A percentile compares a stretch with the other conserved stretches of the same genome.
phyloP scores from a whole-genome alignment of 108 stramenopile species.

The Aurantiochytrium sp. region DNA sequence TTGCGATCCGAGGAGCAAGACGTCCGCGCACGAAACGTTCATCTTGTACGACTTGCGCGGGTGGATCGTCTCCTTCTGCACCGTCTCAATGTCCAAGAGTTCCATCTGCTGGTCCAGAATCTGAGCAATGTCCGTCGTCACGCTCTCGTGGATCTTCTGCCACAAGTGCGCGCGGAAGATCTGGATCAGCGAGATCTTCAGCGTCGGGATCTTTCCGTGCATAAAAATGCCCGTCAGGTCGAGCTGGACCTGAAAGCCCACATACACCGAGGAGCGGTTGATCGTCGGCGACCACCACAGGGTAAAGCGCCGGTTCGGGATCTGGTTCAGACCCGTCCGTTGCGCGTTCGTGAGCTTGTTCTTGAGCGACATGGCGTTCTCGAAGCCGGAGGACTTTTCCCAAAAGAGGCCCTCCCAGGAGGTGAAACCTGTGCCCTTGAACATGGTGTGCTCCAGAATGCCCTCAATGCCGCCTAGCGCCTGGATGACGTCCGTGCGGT shows the following conservation, averaged over 20 bases:
- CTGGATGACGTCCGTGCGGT: slow-evolving; percentile 99
- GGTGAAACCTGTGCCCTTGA: slow-evolving; percentile 98
- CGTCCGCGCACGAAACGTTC: slow-evolving; percentile 98
- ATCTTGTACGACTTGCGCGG: slow-evolving; percentile 99
- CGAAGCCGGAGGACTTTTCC: slow-evolving; percentile 98
- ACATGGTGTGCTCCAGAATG: slow-evolving; percentile 97
- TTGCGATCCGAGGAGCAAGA: slow-evolving; percentile 94
- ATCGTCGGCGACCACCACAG: slow-evolving; percentile 99
- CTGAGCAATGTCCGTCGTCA: slow-evolving; percentile 97
- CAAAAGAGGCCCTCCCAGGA: slow-evolving; percentile 99
- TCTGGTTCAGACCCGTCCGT: slow-evolving; percentile 96
- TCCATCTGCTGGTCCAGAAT: slow-evolving; percentile 97
- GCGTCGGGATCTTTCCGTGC: slow-evolving; percentile 98
- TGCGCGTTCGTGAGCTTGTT: slow-evolving; percentile 95
- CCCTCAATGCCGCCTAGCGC: slow-evolving; percentile 97
- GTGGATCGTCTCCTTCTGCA: slow-evolving; percentile 99
- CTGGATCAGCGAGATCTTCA: slow-evolving; percentile 76
- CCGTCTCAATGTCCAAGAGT: slow-evolving; percentile 94
- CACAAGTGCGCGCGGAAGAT: slow-evolving; percentile 90
- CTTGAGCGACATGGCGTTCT: slow-evolving; percentile 93
- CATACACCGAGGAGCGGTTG: slow-evolving; percentile 98
- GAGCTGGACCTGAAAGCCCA: slow-evolving; percentile 99
- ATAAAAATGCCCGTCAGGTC: slow-evolving; percentile 99
- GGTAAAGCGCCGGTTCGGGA: slow-evolving; percentile 98
- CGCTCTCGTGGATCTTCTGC: slow-evolving; percentile 99